Evolutionary conservation across 441 rosid species (phyloP).

Genomic region (Pelargonium australe): DNA sequence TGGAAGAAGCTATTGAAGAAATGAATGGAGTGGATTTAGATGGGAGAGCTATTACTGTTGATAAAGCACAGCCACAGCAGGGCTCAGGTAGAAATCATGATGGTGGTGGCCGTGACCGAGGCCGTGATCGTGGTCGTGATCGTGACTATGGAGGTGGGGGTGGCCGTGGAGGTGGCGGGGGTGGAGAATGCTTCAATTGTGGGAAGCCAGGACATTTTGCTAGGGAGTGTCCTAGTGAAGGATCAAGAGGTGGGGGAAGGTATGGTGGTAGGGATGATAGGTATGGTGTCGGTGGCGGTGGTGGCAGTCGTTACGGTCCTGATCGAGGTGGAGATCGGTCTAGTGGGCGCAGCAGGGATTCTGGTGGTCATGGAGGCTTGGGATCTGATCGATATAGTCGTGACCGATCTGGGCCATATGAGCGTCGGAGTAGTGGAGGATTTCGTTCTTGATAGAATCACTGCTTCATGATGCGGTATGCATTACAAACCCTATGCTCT

Average conservation of each 20-base stretch:
- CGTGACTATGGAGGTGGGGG: conserved; percentile 16
- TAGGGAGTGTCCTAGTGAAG: conserved; percentile 6
- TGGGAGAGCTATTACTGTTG: conserved; percentile 86
- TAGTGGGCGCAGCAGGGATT: conserved; percentile 2
- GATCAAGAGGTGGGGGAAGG: conserved; percentile 5
- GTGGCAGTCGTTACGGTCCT: conserved; percentile 3
- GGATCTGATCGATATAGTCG: conserved; percentile 7
- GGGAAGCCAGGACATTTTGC: conserved; percentile 7
- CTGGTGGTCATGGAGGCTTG: not conserved
- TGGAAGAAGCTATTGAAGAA: conserved; percentile 87
- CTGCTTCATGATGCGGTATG: not conserved
- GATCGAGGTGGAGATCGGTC: conserved; percentile 1
- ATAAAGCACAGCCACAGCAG: conserved; percentile 84
- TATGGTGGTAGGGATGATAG: conserved; percentile 5
- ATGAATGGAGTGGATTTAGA: conserved; percentile 93
- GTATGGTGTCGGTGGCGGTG: not conserved
- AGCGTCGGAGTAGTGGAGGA: not conserved
- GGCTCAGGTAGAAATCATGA: conserved; percentile 73
- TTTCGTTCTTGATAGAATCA: not conserved
- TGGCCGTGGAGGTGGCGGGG: not conserved
- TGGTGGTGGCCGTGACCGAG: conserved; percentile 14
- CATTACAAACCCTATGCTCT: not conserved
- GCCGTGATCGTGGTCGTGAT: not conserved
- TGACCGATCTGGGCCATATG: conserved; percentile 6
- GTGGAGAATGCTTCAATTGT: conserved; percentile 5